Evolutionary conservation across 768 basidiomycete species (phyloP), one percentile per base, ranked within the genome.

Genomic region (Macrocybe gigantea): DNA sequence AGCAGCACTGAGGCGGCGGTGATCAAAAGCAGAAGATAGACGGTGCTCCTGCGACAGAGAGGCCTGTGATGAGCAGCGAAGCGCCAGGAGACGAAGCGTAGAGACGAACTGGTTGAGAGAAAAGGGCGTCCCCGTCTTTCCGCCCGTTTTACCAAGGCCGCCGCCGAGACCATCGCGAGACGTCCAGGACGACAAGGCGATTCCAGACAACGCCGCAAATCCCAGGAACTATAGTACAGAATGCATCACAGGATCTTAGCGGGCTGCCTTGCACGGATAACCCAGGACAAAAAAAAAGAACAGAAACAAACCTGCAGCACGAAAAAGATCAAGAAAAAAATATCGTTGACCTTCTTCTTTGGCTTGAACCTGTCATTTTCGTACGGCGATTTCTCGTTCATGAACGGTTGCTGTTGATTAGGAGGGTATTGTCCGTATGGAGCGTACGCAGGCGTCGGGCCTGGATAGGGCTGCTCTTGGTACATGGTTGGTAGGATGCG

Each of bases 21-120:
- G 38, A 88, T 79, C 38, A 92, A 69, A 30, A 91, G 73, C 7
- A 91, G 68, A n/a, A 92, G 77, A 57, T 83, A 88, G 2, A 82
- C 81, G 0, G 88, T 83, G 55, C 82, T 82, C 61, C 86, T 86
- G 49, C 14, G 48, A n/a, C 22, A 15, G 10, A 37, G n/a, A 22
- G 33, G 45, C 52, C 44, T 45, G 34, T 33, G 11, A 42, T 29
- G 39, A 38, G 39, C 22, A 22, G 22, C 22, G 22, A 22, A 41
- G 15, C 10, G 37, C 5, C 6, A 5, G 9, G 34, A 44, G 33
- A 37, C 31, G 9, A 33, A 30, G 48, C 11, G 14, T 36, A 33
- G 36, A 13, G 10, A 67, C 77, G 44, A 50, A 82, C 84, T 73
- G 69, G 65, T 92, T 82, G 45, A 91, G 67, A 1, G 86, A 85